Base-by-base conservation (phyloP, 768 basidiomycete genomes). In the Phlebiopsis gigantea region DNA sequence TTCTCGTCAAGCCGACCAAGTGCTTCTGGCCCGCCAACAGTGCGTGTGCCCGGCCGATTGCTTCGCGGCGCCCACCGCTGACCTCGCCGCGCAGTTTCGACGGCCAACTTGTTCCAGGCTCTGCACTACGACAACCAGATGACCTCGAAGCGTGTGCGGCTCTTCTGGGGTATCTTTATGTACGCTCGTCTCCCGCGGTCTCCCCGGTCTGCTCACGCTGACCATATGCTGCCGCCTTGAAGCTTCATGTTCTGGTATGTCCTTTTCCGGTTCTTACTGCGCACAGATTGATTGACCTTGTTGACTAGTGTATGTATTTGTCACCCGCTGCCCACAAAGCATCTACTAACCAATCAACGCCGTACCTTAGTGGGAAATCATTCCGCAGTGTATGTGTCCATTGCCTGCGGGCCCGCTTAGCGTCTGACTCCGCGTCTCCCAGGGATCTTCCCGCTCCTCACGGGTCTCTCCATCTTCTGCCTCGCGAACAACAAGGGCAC, bases 1-100 rank as follows among this genome's bases (percentile, higher is more conserved):
- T 82, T 62, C 72, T 81, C 31, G 79, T 84, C 9, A 80, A 81
- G 43, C 74, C 82, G 0, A 80, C 78, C 5, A 68, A 68, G 61
- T 66, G 64, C 56, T 68, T 68, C 63, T 68, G 67, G 67, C 67
- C 67, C 5, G 45, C 56, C 2, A 64, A 57, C 43, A 68, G 67
- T 68, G 46, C 25, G 69, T 66, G 21, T 31, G 6, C 21, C 8
- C 6, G 1, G n/a, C 34, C 12, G 5, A n/a, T n/a, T n/a, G 5
- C 8, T 1, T 24, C 24, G 4, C 22, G 21, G 8, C 6, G n/a
- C 34, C 2, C 8, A 22, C 10, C n/a, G 15, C 19, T 51, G 5
- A 51, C 50, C 17, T 17, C 8, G 1, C 19, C 19, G 5, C 24
- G 1, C 34, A 51, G 65, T 63, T 56, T 68, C 64, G 34, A 61